Conservation (phyloP, 306 rosid species). For the barrel medic (Medicago truncatula) region MtrunA17r5.0-ANR NC_053048.1:54536501-54537000, state of each 20-base stretch:
- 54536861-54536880: constrained; percentile 30
- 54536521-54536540: constrained; percentile 57
- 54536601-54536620: constrained; percentile 45
- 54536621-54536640: constrained; percentile 52
- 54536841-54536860: constrained; percentile 45
- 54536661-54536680: constrained; percentile 45
- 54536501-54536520: constrained; percentile 59
- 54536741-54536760: constrained; percentile 31
- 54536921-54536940: background rate
- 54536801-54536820: constrained; percentile 19
- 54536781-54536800: constrained; percentile 58
- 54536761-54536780: constrained; percentile 57
- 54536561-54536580: constrained; percentile 64
- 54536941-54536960: background rate
- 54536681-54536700: constrained; percentile 48
- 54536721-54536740: constrained; percentile 50
- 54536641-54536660: constrained; percentile 51
- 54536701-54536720: constrained; percentile 51
- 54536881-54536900: constrained; percentile 36
- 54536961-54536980: background rate
- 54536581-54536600: constrained; percentile 55
- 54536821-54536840: constrained; percentile 40
- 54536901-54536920: constrained; percentile 41
- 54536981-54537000: background rate
- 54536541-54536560: constrained; percentile 56